phyloP scores from a whole-genome alignment of 2,329 filamentous ascomycete genomes.

The Neocucurbitaria cava region DNA sequence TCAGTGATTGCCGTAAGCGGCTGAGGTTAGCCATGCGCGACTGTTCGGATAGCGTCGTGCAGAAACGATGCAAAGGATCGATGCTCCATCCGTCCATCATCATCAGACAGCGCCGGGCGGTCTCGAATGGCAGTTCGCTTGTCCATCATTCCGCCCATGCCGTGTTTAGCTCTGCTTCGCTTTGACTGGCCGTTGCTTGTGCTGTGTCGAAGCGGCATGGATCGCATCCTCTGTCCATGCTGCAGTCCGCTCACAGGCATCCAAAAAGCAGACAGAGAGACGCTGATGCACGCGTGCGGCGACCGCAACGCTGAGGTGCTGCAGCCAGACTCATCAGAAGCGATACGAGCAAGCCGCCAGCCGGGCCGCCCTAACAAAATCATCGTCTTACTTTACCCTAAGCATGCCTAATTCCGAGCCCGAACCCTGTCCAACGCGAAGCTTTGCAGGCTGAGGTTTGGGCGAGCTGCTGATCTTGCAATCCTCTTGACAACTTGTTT shows the following conservation, averaged over 20 bases:
- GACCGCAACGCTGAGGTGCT: conserved; percentile 30
- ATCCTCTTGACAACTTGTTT: conserved; percentile 40
- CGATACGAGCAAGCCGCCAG: conserved; percentile 40
- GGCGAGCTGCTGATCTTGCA: conserved; percentile 43
- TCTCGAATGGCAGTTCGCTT: conserved; percentile 35
- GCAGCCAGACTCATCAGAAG: conserved; percentile 33
- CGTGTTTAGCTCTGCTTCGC: conserved; percentile 35
- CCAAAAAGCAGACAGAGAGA: conserved; percentile 15
- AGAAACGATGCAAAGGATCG: conserved; percentile 17
- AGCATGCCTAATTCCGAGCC: conserved; percentile 44
- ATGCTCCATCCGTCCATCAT: conserved; percentile 25
- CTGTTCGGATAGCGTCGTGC: conserved; percentile 27
- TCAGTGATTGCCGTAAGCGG: conserved; percentile 32
- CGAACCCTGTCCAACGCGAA: conserved; percentile 45
- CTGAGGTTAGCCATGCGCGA: conserved; percentile 26
- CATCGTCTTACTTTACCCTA: conserved; percentile 44
- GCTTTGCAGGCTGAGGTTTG: conserved; percentile 43
- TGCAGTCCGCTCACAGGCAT: conserved; percentile 19
- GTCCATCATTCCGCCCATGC: conserved; percentile 36
- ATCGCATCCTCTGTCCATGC: conserved; percentile 10
- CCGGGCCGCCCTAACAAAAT: conserved; percentile 28
- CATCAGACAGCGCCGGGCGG: conserved; percentile 29
- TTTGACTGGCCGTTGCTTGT: conserved; percentile 9
- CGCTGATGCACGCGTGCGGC: conserved; percentile 22
- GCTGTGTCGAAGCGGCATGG: conserved; percentile 2